phyloP scores from a whole-genome alignment of 306 rosid species.

The Cajanus cajan region DNA sequence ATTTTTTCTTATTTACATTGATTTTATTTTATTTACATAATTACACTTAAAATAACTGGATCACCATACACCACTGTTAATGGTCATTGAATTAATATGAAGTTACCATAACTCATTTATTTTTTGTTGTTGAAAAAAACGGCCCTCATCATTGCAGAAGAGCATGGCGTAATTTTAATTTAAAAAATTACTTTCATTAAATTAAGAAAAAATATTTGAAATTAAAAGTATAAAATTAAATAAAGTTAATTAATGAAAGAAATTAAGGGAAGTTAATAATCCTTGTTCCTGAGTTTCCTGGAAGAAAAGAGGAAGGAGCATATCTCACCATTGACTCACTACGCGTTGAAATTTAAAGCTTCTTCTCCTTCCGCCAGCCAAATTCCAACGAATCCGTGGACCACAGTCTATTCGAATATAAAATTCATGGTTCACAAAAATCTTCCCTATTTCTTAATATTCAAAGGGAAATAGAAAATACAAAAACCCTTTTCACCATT shows the following conservation, averaged over 20 bases:
- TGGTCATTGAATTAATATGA: too few species aligned
- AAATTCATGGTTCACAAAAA: conserved; percentile 14
- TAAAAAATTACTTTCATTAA: background rate
- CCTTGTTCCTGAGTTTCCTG: background rate
- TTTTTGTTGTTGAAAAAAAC: too few species aligned
- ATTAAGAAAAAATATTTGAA: background rate
- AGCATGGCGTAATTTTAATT: too few species aligned
- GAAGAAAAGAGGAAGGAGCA: background rate
- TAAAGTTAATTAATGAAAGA: too few species aligned
- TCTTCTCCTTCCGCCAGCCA: conserved; percentile 28
- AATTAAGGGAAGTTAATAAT: background rate
- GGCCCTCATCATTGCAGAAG: too few species aligned
- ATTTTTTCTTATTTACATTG: too few species aligned
- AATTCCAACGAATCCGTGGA: conserved; percentile 32
- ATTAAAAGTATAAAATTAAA: too few species aligned
- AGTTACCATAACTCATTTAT: too few species aligned
- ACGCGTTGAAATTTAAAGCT: background rate
- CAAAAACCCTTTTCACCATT: background rate
- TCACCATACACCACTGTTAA: too few species aligned
- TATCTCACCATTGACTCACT: background rate
- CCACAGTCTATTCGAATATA: background rate
- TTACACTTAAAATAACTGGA: too few species aligned
- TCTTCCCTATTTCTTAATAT: background rate
- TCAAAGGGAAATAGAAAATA: background rate
- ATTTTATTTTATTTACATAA: too few species aligned